Evolutionary conservation across 2,329 filamentous ascomycete genomes (phyloP), one percentile per base, ranked within the genome.

Genomic region (Balansia obtecta): DNA sequence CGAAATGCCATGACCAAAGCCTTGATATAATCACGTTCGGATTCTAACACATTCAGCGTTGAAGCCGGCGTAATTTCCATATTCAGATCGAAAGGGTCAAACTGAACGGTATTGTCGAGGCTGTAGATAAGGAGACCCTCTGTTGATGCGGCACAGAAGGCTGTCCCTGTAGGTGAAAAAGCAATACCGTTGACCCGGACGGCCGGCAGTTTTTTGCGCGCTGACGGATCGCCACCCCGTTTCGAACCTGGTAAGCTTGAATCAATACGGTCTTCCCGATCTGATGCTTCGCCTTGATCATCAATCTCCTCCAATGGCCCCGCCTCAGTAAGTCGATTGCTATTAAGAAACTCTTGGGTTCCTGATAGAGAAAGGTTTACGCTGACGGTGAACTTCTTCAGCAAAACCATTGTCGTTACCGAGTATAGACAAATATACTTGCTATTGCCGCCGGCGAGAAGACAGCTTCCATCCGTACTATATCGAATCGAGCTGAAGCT

Each of bases 371-470:
- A 95, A n/a, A 96, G 74, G 66, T 98, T 98, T 61, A 95, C 80
- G 58, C 88, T 95, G 60, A 97, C 90, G 1, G 91, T 96, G 63
- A 86, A 98, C 64, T 96, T 96, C 66, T 94, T 95, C 50, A 97
- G 73, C 11, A 98, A 72, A 0, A 93, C 88, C 65, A 93, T 89
- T 0, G 91, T 95, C 52, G 83, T 82, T 33, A 95, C 88, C n/a
- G 94, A 91, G 69, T 98, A 98, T 52, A 98, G 68, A 64, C 93
- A 97, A 48, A 98, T 96, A 66, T 95, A 96, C 71, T 98, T 98
- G 82, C 89, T 96, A 73, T 93, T 95, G 33, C 93, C 93, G 45
- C 82, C 90, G 1, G 91, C 93, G 40, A 98, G 73, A 11, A 98
- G 74, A 60, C 93, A 96, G 54, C 82, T 86, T 12, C 93, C 93